Evolutionary conservation across 306 rosid genomes (phyloP), one percentile per base, ranked within the genome.

Genomic region (Canavalia gladiata): DNA sequence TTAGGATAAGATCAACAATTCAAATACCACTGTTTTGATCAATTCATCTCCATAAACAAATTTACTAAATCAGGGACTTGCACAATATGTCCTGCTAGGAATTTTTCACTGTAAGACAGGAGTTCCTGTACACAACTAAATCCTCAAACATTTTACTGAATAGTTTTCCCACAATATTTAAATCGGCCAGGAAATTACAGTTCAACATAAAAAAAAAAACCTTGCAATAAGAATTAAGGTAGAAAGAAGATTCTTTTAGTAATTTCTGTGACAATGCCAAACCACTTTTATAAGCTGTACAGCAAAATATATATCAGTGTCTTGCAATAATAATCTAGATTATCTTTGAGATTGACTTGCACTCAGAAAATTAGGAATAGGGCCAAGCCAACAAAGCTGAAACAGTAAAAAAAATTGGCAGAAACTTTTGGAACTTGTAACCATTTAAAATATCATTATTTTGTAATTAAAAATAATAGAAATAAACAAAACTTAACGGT

Each of bases 171-270:
- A 68, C 18, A 33, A 25, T 50, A 43, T 42, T 29, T 68, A 74
- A 68, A 75, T 51, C 12, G 60, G 25, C 33, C 4, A 41, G 51
- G 46, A 35, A 49, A 45, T 62, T 37, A 33, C 43, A 78, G 57
- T 55, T 54, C 64, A 77, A 41, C 45, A 33, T 43, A 18, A 18
- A 18, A 18, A 18, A 18, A 57, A 42, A 76, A 63, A 77, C 46
- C 35, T 81, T 30, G 34, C 11, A 73, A n/a, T 49, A 63, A 65
- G 83, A 77, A 71, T 64, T 35, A 29, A 54, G 72, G 7, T 31
- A 42, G 2, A 79, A 45, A 4, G 3, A 65, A 77, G 42, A 56
- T 31, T 42, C 2, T 34, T 64, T 25, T 52, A n/a, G 43, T 60
- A 29, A 64, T 47, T 55, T 77, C 49, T 51, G 33, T 49, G 50